A percentile compares a stretch with the other conserved stretches of the same genome.
These are phyloP conservation scores for Aspergillus fructus DNA, from an alignment of 2,329 filamentous ascomycete genomes.

Conservation along the genomic window DNA sequence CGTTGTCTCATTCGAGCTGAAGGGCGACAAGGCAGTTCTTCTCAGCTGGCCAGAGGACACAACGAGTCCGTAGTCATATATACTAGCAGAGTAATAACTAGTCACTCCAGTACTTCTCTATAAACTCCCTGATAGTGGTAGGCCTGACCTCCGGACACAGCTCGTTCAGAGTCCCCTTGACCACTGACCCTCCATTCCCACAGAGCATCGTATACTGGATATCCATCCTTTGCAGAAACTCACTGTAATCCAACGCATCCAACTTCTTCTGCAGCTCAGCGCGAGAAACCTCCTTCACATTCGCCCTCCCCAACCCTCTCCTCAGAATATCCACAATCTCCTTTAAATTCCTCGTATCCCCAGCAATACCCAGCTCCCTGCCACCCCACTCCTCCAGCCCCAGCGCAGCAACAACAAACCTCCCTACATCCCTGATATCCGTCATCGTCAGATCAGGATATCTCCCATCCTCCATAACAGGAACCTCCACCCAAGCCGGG, in stretches of 20 bases:
- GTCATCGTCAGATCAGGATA: conserved; percentile 31
- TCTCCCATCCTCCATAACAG: conserved; percentile 22
- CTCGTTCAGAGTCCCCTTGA: neutral
- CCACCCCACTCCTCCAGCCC: conserved; percentile 26
- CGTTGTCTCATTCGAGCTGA: conserved; percentile 33
- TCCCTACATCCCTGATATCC: conserved; percentile 31
- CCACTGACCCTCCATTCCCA: conserved; percentile 3
- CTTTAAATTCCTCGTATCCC: conserved; percentile 27
- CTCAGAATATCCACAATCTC: conserved; percentile 24
- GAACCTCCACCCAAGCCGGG: conserved; percentile 25
- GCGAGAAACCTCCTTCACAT: conserved; percentile 2
- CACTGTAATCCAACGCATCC: neutral
- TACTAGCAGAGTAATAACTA: neutral
- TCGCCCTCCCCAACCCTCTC: conserved; percentile 18
- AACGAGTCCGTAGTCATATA: neutral
- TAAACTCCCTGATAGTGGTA: conserved; percentile 1
- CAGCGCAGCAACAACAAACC: conserved; percentile 32
- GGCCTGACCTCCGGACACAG: conserved; percentile 4
- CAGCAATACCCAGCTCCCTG: conserved; percentile 33
- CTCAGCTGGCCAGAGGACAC: conserved; percentile 34
- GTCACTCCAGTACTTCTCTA: conserved; percentile 1
- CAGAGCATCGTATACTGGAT: conserved; percentile 13
- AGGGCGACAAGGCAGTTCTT: conserved; percentile 31
- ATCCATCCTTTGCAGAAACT: conserved; percentile 9
- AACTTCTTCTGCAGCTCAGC: neutral